phyloP scores from a whole-genome alignment of 441 rosid genomes.

The Eruca vesicaria region DNA sequence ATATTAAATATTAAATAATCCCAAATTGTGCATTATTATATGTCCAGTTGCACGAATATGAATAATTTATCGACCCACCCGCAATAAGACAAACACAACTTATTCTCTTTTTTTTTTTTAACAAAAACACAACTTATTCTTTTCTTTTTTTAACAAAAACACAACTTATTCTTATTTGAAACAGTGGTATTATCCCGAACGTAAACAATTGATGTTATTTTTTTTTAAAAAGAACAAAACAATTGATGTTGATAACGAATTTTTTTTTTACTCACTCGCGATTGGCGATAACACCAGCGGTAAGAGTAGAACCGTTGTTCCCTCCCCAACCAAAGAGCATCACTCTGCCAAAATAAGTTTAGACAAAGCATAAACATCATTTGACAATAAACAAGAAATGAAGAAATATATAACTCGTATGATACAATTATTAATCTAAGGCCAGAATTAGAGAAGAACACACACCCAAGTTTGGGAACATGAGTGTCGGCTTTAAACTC shows the following conservation, averaged over 20 bases:
- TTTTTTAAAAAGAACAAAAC: not conserved
- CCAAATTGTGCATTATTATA: slow-evolving; percentile 18
- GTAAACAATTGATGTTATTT: no score
- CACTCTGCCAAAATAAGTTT: slow-evolving; percentile 44
- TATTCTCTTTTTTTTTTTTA: no score
- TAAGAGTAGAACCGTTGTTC: slow-evolving; percentile 84
- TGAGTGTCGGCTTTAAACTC: slow-evolving; percentile 71
- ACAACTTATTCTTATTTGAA: slow-evolving; percentile 11
- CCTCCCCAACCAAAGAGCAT: slow-evolving; percentile 98
- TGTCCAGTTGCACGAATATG: slow-evolving; percentile 20
- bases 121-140: no score
- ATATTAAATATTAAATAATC: no score
- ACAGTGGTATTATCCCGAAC: no score
- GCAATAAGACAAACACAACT: slow-evolving; percentile 6
- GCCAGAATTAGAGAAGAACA: not conserved
- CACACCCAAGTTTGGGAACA: slow-evolving; percentile 85
- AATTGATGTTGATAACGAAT: not conserved
- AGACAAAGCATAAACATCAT: not conserved
- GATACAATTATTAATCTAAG: not conserved
- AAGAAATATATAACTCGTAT: not conserved
- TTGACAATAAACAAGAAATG: not conserved
- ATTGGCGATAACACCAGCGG: slow-evolving; percentile 81
- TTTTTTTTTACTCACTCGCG: slow-evolving; percentile 73
- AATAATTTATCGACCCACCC: slow-evolving; percentile 7
- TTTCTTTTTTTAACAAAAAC: no score